Percentiles rank a stretch among this genome's conserved stretches.
phyloP scores from a whole-genome alignment of 352 stramenopile species.

The Phytopythium cucurbitacearum region DNA sequence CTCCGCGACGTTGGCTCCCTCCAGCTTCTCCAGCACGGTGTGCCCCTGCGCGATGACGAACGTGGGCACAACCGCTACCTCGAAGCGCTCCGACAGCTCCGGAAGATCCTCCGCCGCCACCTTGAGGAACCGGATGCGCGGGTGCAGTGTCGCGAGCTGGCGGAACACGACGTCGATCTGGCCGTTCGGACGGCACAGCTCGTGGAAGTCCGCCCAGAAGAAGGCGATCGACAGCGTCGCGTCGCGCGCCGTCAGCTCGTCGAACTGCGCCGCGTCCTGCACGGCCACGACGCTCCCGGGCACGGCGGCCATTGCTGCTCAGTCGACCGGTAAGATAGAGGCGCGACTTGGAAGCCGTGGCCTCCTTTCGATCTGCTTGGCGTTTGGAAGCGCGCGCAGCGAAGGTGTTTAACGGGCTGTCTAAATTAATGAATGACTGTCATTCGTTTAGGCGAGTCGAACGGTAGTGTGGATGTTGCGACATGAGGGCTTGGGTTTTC shows the following conservation, averaged over 20 bases:
- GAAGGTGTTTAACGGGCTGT: no score
- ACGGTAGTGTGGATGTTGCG: no score
- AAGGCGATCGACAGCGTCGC: constrained; percentile 75
- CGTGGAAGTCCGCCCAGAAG: constrained; percentile 86
- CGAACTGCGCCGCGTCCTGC: constrained; percentile 70
- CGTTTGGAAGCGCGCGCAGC: no score
- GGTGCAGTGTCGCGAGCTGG: constrained; percentile 77
- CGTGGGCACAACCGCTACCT: constrained; percentile 92
- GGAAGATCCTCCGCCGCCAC: constrained; percentile 80
- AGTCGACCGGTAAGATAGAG: background rate
- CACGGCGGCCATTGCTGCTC: constrained; percentile 22
- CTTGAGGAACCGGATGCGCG: constrained; percentile 84
- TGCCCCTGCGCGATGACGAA: constrained; percentile 87
- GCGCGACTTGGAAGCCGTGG: background rate
- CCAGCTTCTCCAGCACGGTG: constrained; percentile 76
- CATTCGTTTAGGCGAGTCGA: no score
- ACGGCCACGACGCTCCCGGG: constrained; percentile 66
- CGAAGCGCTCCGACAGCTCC: constrained; percentile 83
- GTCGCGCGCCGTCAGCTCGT: constrained; percentile 70
- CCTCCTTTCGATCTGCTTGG: no score
- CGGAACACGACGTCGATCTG: constrained; percentile 83
- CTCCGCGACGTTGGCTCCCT: constrained; percentile 79
- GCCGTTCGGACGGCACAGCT: constrained; percentile 75
- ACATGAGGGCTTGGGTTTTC: no score
- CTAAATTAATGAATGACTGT: no score